Conservation (phyloP, 306 rosid species). For the Rosa chinensis region DNA sequence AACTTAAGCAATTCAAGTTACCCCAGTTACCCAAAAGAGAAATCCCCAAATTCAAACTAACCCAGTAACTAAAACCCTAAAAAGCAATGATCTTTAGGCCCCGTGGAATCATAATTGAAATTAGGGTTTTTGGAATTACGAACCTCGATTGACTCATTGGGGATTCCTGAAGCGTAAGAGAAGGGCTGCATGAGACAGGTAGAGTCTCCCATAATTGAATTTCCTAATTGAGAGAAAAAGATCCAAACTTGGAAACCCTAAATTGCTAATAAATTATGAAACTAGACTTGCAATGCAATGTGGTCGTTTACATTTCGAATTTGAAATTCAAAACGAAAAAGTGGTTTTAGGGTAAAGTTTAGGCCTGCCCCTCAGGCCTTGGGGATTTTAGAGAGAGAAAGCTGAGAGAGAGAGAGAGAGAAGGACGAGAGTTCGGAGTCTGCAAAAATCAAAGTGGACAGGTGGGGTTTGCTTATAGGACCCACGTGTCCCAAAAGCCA, state of each 20-base stretch:
- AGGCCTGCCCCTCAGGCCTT: conserved; percentile 6
- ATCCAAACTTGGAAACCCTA: conserved; percentile 44
- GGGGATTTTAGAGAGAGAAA: conserved; percentile 1
- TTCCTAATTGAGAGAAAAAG: conserved; percentile 23
- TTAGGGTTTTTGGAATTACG: neutral
- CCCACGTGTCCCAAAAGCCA: conserved; percentile 29
- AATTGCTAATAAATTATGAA: neutral
- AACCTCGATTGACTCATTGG: conserved; percentile 81
- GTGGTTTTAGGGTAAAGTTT: conserved; percentile 33
- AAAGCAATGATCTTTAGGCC: neutral
- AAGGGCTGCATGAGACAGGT: conserved; percentile 91
- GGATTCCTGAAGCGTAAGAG: conserved; percentile 72
- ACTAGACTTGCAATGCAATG: neutral
- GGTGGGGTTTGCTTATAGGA: conserved; percentile 13
- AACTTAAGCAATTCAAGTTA: neutral
- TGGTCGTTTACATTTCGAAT: conserved; percentile 43
- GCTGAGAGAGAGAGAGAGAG: neutral
- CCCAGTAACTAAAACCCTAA: neutral
- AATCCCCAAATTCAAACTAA: neutral
- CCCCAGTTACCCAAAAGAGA: neutral
- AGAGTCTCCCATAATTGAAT: conserved; percentile 73
- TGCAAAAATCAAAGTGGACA: conserved; percentile 10
- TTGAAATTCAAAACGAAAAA: conserved; percentile 58
- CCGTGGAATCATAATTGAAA: neutral
- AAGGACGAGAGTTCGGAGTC: conserved; percentile 16